Percentiles rank a stretch among this genome's conserved stretches.
Conservation (phyloP, 192 early-diverging fungal genomes). For the Backusella tarrabulga region DNA sequence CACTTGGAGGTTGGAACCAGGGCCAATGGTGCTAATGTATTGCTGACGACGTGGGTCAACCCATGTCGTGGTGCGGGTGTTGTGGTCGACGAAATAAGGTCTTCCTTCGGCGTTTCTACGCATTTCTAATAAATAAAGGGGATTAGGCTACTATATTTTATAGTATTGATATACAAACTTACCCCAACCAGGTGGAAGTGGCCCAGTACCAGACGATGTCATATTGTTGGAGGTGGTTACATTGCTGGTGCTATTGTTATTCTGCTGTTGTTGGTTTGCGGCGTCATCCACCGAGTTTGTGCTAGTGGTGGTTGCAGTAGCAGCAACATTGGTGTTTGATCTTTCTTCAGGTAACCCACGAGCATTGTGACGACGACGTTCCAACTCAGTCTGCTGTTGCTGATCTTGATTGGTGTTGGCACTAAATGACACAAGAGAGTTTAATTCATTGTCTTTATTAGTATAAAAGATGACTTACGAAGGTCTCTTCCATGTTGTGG, state of each 20-base stretch:
- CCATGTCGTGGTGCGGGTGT: constrained; percentile 89
- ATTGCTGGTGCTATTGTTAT: not conserved
- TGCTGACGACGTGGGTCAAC: constrained; percentile 79
- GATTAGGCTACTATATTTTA: not conserved
- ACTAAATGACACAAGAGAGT: constrained; percentile 17
- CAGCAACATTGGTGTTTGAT: constrained; percentile 8
- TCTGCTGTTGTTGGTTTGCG: not conserved
- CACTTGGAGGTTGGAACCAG: constrained; percentile 54
- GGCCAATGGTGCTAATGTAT: constrained; percentile 54
- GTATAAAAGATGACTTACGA: not conserved
- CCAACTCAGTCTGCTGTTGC: constrained; percentile 62
- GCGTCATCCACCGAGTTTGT: constrained; percentile 3
- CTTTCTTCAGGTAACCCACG: constrained; percentile 75
- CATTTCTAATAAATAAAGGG: constrained; percentile 17
- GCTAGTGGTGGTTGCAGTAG: constrained; percentile 21
- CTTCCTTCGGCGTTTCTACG: constrained; percentile 42
- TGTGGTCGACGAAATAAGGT: constrained; percentile 91
- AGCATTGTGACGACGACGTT: constrained; percentile 76
- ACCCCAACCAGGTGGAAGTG: constrained; percentile 80
- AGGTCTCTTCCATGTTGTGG: constrained; percentile 87
- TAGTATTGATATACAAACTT: not conserved
- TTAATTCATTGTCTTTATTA: not conserved
- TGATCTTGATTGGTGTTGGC: constrained; percentile 39
- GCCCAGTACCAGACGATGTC: constrained; percentile 57
- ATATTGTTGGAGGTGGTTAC: constrained; percentile 22